A percentile compares a stretch with the other conserved stretches of the same genome.
phyloP scores from a whole-genome alignment of 2,329 filamentous ascomycete species.

The Aureobasidium sp. region DNA sequence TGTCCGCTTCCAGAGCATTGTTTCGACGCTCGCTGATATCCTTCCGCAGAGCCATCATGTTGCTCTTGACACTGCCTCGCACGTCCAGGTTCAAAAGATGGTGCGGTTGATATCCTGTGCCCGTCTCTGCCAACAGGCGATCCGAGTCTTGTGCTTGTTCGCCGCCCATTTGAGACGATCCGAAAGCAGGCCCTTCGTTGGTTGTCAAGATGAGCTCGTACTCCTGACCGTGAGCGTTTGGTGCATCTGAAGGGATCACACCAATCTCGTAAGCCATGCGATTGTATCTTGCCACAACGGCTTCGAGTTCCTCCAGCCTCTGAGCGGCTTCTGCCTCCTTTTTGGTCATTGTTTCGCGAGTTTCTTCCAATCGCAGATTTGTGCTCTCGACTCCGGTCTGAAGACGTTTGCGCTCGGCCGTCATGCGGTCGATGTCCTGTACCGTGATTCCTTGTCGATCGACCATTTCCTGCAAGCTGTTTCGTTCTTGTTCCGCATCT shows the following conservation, averaged over 20 bases:
- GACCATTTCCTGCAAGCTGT: constrained; percentile 72
- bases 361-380: constrained; percentile 69
- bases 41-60: constrained; percentile 71
- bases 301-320: constrained; percentile 88
- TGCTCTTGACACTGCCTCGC: constrained; percentile 71
- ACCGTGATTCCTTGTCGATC: constrained; percentile 93
- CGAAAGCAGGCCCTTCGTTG: constrained; percentile 69
- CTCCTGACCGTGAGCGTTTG: constrained; percentile 75
- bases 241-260: constrained; percentile 75
- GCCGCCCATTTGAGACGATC: constrained; percentile 44
- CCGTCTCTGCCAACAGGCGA: constrained; percentile 71
- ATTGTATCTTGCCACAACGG: constrained; percentile 85
- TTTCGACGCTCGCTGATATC: constrained; percentile 87
- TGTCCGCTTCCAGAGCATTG: constrained; percentile 75
- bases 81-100: constrained; percentile 88
- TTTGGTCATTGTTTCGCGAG: constrained; percentile 73
- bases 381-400: constrained; percentile 79
- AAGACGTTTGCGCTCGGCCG: constrained; percentile 85
- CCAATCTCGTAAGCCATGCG: constrained; percentile 89
- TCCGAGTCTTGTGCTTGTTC: constrained; percentile 49
- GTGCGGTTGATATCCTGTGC: constrained; percentile 81
- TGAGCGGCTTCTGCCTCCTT: constrained; percentile 81
- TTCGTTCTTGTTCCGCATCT: constrained; percentile 75
- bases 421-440: constrained; percentile 99
- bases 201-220: constrained; percentile 82